A percentile compares a stretch with the other conserved stretches of the same genome.
Conservation (phyloP, 495 filamentous ascomycete genomes). For the Alectoria sarmentosa region DNA sequence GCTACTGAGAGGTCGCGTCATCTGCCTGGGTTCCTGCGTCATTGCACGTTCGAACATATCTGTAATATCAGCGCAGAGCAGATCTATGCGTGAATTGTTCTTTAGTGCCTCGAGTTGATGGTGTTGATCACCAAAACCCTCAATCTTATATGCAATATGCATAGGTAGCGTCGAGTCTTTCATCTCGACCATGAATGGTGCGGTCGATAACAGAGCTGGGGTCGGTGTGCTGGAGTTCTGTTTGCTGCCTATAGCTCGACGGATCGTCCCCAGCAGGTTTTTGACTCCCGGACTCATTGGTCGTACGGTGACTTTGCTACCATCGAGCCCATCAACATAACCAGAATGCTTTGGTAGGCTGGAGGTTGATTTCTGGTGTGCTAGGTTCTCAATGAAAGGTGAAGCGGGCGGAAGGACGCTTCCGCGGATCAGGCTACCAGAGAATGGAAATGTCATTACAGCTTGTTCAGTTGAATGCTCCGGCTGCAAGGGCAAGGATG, state of each 20-base stretch:
- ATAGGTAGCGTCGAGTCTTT: conserved; percentile 42
- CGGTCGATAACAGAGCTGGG: conserved; percentile 14
- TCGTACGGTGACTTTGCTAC: conserved; percentile 29
- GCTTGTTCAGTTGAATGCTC: conserved; percentile 38
- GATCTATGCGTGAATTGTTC: conserved; percentile 53
- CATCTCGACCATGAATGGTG: conserved; percentile 19
- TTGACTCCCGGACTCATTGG: conserved; percentile 61
- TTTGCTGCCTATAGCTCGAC: conserved; percentile 75
- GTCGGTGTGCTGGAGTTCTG: conserved; percentile 40
- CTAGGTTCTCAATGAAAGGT: conserved; percentile 65
- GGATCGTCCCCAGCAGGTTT: conserved; percentile 79
- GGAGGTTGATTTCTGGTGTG: conserved; percentile 40
- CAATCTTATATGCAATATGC: conserved; percentile 42
- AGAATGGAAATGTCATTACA: conserved; percentile 58
- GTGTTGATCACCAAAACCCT: conserved; percentile 40
- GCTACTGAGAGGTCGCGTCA: conserved; percentile 14
- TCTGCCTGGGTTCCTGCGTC: conserved; percentile 13
- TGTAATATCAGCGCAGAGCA: conserved; percentile 68
- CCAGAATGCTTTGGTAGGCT: conserved; percentile 17
- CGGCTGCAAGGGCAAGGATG: conserved; percentile 47
- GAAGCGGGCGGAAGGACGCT: conserved; percentile 68
- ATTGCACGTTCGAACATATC: conserved; percentile 49
- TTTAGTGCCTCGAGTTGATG: conserved; percentile 33
- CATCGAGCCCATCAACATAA: conserved; percentile 13
- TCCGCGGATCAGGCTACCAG: conserved; percentile 80